These are phyloP conservation scores for Trichoderma reesei DNA, from an alignment of 495 filamentous ascomycete species.

Conservation along the genomic window DNA sequence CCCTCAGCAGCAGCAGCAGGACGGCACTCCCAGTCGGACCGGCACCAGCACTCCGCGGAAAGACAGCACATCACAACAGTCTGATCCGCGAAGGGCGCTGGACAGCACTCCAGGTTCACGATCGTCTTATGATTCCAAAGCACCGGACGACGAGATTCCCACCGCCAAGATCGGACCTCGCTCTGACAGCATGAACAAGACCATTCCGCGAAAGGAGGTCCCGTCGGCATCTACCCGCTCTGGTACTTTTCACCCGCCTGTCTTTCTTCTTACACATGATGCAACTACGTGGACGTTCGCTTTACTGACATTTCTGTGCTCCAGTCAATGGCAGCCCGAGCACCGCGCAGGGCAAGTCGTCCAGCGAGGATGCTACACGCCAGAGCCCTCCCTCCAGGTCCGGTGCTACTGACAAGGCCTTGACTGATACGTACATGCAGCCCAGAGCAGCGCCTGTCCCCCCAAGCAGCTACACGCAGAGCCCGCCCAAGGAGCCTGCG, in stretches of 20 bases:
- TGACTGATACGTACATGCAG: slow-evolving; percentile 51
- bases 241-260: not conserved
- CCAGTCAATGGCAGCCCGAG: slow-evolving; percentile 34
- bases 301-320: slow-evolving; percentile 5
- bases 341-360: slow-evolving; percentile 12
- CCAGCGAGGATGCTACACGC: slow-evolving; percentile 12
- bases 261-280: not conserved
- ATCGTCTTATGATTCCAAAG: slow-evolving; percentile 38
- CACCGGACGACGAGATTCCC: slow-evolving; percentile 37
- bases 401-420: slow-evolving; percentile 30
- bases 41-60: slow-evolving; percentile 16
- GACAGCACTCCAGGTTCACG: slow-evolving; percentile 37
- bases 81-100: slow-evolving; percentile 21
- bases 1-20: slow-evolving; percentile 34
- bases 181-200: slow-evolving; percentile 17
- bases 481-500: slow-evolving; percentile 19
- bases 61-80: slow-evolving; percentile 16
- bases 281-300: not conserved
- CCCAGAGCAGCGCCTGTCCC: slow-evolving; percentile 52
- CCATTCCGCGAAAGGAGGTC: slow-evolving; percentile 41
- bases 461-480: slow-evolving; percentile 30
- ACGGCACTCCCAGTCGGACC: slow-evolving; percentile 15
- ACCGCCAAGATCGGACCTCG: slow-evolving; percentile 18
- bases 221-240: slow-evolving; percentile 14
- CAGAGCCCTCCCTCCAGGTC: slow-evolving; percentile 18